phyloP scores from a whole-genome alignment of 345 rosid species.

The Sisymbrium irio region DNA sequence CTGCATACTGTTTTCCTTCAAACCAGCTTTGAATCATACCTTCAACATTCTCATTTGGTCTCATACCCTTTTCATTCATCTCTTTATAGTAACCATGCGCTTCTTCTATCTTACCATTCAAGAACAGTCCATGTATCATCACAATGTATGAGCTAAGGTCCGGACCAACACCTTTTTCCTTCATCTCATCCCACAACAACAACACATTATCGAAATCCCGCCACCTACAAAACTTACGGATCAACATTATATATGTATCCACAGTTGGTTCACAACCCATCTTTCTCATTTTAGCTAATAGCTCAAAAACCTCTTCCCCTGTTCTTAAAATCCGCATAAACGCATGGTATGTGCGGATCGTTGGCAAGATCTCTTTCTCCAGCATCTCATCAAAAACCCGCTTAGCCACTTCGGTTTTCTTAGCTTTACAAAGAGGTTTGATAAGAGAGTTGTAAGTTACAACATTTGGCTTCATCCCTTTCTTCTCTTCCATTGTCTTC shows the following conservation, averaged over 20 bases:
- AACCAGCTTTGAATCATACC: constrained; percentile 69
- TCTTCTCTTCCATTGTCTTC: constrained; percentile 68
- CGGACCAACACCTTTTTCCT: constrained; percentile 58
- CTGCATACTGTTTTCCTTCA: constrained; percentile 54
- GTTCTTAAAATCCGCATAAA: constrained; percentile 58
- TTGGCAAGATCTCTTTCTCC: constrained; percentile 50
- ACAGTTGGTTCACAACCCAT: constrained; percentile 63
- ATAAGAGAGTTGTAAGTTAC: constrained; percentile 82
- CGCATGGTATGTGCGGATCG: constrained; percentile 73
- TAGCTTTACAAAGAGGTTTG: constrained; percentile 73
- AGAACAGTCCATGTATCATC: constrained; percentile 84
- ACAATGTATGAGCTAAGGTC: constrained; percentile 80
- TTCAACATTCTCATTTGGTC: constrained; percentile 67
- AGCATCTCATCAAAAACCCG: constrained; percentile 64
- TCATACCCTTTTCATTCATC: constrained; percentile 68
- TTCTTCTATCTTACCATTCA: constrained; percentile 76
- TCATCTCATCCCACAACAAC: constrained; percentile 77
- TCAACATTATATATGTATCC: constrained; percentile 82
- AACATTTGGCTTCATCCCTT: constrained; percentile 57
- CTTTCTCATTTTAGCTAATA: constrained; percentile 70
- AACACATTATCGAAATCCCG: constrained; percentile 63
- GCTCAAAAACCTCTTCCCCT: constrained; percentile 69
- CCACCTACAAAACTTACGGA: constrained; percentile 88
- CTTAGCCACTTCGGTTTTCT: constrained; percentile 60
- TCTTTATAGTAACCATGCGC: constrained; percentile 69